These are phyloP conservation scores for Strobilomyces confusus DNA, from an alignment of 768 basidiomycete species.

Conservation along the genomic window DNA sequence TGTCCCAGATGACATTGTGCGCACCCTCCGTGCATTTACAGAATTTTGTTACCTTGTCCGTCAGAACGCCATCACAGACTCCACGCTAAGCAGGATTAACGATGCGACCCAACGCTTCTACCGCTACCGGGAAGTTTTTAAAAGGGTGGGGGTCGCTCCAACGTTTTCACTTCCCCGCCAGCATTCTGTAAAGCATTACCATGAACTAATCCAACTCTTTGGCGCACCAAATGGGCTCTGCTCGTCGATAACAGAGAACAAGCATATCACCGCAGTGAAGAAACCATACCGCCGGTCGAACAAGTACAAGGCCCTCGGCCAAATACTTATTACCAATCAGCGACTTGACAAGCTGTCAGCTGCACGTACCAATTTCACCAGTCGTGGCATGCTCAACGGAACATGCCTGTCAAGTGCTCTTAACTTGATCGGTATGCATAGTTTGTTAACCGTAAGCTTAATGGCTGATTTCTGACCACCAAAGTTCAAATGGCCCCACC, in stretches of 20 bases:
- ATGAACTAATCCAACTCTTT: background rate
- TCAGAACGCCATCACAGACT: too few species aligned
- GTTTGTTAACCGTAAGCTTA: too few species aligned
- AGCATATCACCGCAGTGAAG: constrained; percentile 2
- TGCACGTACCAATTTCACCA: background rate
- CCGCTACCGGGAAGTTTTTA: background rate
- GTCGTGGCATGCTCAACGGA: background rate
- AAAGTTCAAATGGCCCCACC: too few species aligned
- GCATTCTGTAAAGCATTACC: background rate
- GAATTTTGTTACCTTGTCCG: too few species aligned
- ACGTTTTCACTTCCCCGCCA: background rate
- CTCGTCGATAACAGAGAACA: background rate
- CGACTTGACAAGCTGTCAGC: background rate
- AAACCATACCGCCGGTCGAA: background rate
- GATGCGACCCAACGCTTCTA: background rate
- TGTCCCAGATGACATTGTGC: background rate
- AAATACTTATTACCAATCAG: background rate
- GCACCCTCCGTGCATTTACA: background rate
- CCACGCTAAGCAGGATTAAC: too few species aligned
- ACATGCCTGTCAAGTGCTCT: background rate
- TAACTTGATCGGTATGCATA: too few species aligned
- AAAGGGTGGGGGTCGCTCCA: background rate
- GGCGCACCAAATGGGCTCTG: background rate
- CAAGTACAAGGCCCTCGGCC: background rate
- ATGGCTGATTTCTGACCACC: too few species aligned